phyloP scores from a whole-genome alignment of 2,329 filamentous ascomycete species.

The Hypoxylon sp. region DNA sequence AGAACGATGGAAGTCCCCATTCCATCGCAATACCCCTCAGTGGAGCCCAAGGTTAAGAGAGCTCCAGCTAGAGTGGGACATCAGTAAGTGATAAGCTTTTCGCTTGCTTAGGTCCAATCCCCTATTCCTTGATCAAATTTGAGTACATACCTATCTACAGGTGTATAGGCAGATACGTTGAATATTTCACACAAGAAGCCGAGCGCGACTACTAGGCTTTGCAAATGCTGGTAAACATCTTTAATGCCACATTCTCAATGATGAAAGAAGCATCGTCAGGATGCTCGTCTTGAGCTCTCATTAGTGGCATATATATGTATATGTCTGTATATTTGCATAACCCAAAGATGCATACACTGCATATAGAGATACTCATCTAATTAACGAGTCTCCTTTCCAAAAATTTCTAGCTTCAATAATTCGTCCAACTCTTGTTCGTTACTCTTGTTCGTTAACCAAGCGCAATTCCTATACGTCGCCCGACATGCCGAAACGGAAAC shows the following conservation, averaged over 20 bases:
- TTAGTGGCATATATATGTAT: neutral
- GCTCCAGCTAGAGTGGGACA: constrained; percentile 10
- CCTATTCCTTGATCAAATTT: neutral
- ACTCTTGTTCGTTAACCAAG: neutral
- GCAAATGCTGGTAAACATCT: neutral
- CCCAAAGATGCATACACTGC: neutral
- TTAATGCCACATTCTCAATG: neutral
- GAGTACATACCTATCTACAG: no score
- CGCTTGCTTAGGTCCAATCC: neutral
- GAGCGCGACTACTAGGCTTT: neutral
- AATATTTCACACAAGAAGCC: neutral
- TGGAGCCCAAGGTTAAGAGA: constrained; percentile 16
- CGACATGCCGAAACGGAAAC: constrained; percentile 60
- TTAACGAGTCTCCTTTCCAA: constrained; percentile 5
- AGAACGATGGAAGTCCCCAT: neutral
- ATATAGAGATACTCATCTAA: constrained; percentile 13
- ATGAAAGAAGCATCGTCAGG: neutral
- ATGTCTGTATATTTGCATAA: neutral
- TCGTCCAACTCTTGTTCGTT: constrained; percentile 25
- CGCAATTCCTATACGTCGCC: constrained; percentile 8
- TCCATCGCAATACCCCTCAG: constrained; percentile 24
- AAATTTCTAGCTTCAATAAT: constrained; percentile 20
- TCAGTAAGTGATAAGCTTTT: constrained; percentile 1
- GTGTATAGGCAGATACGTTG: neutral
- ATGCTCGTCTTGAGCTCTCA: neutral